Base-by-base conservation (phyloP, 2,329 filamentous ascomycete species). In the Aspergillus luchuensis region DNA sequence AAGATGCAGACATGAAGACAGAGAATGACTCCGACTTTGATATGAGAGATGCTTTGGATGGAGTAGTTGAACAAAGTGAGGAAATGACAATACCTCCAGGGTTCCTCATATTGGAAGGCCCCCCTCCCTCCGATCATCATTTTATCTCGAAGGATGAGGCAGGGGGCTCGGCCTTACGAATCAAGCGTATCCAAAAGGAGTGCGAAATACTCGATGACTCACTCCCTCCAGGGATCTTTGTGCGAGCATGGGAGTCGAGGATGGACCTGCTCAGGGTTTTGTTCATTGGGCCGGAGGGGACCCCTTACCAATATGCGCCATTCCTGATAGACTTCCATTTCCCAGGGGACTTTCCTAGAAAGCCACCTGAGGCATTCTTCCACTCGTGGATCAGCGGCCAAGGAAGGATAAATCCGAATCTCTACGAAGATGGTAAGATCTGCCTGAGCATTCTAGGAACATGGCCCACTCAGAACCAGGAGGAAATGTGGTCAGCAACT, bases 341-440 rank as follows among this genome's bases (percentile, higher is more conserved):
- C 19, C 73, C 75, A 8, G 68, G 78, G 0, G 66, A 72, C 0
- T 88, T 84, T 62, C 85, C 85, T 1, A 71, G 72, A n/a, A 68
- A 74, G 2, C 82, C 85, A 2, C 85, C 85, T 0, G 71, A 75
- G n/a, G 81, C 81, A 1, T 83, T 79, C 71, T 88, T 88, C 70
- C 84, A 88, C 69, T 84, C 81, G 54, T 87, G 85, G 84, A 84
- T 82, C 0, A 71, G 77, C 57, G 80, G 80, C 1, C 71, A 79
- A 21, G 83, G 82, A 1, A 76, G 78, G n/a, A 76, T 87, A 23
- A 88, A 88, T 63, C 85, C 85, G 0, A 88, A 88, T 64, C 72
- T 88, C 1, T 87, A 87, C 69, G 85, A 87, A 64, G 82, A 87
- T 61, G 85, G 85, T 23, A 86, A 84, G 67, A 86, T 88, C 33